Evolutionary conservation across 2,329 filamentous ascomycete genomes (phyloP), one percentile per base, ranked within the genome.

Genomic region (Rutstroemia sydowiana): DNA sequence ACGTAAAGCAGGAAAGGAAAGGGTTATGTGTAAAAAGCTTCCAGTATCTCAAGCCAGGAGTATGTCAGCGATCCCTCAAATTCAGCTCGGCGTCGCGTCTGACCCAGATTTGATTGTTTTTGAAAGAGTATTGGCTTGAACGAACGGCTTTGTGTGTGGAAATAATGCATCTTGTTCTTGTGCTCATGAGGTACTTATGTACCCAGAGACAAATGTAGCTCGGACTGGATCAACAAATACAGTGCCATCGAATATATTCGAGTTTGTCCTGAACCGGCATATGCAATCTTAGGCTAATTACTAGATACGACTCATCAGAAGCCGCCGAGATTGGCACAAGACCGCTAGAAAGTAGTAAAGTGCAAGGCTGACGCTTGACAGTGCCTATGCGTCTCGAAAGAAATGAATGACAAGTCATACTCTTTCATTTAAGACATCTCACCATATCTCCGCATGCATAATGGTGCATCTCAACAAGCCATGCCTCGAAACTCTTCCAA

Each of bases 81-180:
- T 26, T 51, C 48, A 51, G 48, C 48, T 51, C 34, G 48, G 42
- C 42, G 42, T 51, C 13, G n/a, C 7, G 14, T 32, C 26, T 46
- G 42, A 46, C 32, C 26, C 2, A 14, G 40, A 36, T 8, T 3
- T 13, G 8, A 8, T 45, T n/a, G n/a, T 26, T n/a, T 16, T 3
- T 14, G 14, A 40, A 32, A 26, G 23, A 7, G 11, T 6, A 31
- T 13, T 20, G 14, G 18, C 8, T 37, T 23, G 9, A 18, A 34
- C 21, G 9, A 40, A 39, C 28, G 11, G 43, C 34, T 46, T 4
- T 4, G n/a, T 36, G 26, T 11, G 14, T 34, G 37, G 9, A 5
- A 14, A 30, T 11, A 20, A 37, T 45, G 10, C 21, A 36, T 9
- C 40, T 26, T 32, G 34, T 18, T 31, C 23, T 51, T 7, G 16